A percentile compares a stretch with the other conserved stretches of the same genome.
Conservation (phyloP, 179 eudicot genomes). For the Camellia oleifera region DNA sequence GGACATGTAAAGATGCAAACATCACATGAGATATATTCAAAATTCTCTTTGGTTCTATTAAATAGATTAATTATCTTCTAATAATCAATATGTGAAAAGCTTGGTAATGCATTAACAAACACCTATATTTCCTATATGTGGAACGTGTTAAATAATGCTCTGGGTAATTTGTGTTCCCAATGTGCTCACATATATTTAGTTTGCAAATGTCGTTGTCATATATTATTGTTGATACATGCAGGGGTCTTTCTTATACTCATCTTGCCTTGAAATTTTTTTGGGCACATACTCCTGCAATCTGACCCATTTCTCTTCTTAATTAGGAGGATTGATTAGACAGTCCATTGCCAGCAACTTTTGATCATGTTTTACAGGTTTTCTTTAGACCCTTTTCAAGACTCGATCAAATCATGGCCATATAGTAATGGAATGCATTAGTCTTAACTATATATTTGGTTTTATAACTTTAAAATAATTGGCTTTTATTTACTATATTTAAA, state of each 20-base stretch:
- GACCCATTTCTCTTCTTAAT: constrained; percentile 23
- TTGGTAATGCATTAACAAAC: neutral
- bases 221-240: neutral
- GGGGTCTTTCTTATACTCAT: neutral
- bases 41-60: neutral
- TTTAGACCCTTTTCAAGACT: constrained; percentile 21
- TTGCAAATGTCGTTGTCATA: neutral
- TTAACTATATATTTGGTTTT: neutral
- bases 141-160: neutral
- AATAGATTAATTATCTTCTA: neutral
- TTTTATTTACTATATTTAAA: too few relatives aligned
- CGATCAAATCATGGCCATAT: constrained; percentile 19
- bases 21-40: neutral
- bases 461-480: too few relatives aligned
- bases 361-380: constrained; percentile 88
- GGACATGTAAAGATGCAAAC: constrained; percentile 62
- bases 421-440: constrained; percentile 20
- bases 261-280: constrained; percentile 14
- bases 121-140: constrained; percentile 5
- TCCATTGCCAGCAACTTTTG: constrained; percentile 91
- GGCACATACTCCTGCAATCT: constrained; percentile 13
- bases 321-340: constrained; percentile 39
- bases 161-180: neutral
- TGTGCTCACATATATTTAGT: neutral
- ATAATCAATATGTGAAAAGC: neutral